These are phyloP conservation scores for Pugionium dolabratum DNA, from an alignment of 345 rosid species.

Conservation along the genomic window DNA sequence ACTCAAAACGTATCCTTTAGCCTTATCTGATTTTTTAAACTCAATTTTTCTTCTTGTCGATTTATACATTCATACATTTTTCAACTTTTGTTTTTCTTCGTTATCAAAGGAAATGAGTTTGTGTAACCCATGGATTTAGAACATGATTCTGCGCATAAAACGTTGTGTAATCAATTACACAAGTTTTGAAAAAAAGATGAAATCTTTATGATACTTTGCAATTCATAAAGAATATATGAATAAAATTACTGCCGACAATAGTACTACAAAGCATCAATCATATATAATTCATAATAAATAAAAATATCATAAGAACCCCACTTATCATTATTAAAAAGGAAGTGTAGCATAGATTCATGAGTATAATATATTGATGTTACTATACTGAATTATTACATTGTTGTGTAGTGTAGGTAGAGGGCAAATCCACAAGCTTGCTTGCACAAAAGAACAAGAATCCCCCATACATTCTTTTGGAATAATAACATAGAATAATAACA, in stretches of 20 bases:
- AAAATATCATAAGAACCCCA: constrained; percentile 23
- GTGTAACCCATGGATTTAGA: neutral
- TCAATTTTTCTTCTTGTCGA: neutral
- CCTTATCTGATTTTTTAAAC: too few species aligned
- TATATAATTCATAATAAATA: constrained; percentile 3
- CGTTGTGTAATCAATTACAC: constrained; percentile 6
- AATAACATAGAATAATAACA: too few species aligned
- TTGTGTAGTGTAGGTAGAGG: too few species aligned
- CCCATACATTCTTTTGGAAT: too few species aligned
- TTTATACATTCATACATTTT: neutral
- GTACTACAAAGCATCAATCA: constrained; percentile 27
- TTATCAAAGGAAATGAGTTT: neutral
- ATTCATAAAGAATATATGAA: constrained; percentile 36
- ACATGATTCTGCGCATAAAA: constrained; percentile 26
- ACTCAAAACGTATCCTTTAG: too few species aligned
- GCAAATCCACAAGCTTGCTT: too few species aligned
- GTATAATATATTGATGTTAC: too few species aligned
- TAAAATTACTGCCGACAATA: constrained; percentile 32
- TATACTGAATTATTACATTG: too few species aligned
- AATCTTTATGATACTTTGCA: neutral
- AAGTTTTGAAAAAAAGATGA: neutral
- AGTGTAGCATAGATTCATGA: neutral
- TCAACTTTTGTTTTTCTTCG: too few species aligned
- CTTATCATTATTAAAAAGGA: constrained; percentile 7
- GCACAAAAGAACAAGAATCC: too few species aligned